Percentiles rank a stretch among this genome's conserved stretches.
Evolutionary conservation across 2,329 filamentous ascomycete genomes (phyloP).

Genomic region (Pseudocercospora fuligena): DNA sequence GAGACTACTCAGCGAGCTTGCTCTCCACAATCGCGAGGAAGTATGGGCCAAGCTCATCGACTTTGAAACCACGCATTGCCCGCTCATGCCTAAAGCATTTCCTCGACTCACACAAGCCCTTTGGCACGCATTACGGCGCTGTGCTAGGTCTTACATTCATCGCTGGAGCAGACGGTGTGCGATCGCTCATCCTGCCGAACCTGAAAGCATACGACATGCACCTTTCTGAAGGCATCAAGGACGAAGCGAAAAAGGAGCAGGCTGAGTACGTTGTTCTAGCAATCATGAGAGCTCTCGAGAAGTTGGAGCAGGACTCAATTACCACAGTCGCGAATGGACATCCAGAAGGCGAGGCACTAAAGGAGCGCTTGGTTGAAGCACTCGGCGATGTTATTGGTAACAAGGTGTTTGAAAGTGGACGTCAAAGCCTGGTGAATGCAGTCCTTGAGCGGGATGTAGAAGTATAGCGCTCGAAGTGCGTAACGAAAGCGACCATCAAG

Average conservation of each 20-base stretch:
- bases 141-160: conserved; percentile 79
- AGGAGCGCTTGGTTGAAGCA: conserved; percentile 47
- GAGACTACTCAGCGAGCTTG: conserved; percentile 82
- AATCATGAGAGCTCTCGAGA: conserved; percentile 61
- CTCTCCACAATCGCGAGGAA: conserved; percentile 79
- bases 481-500: not conserved
- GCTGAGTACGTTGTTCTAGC: conserved; percentile 64
- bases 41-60: conserved; percentile 78
- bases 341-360: conserved; percentile 46
- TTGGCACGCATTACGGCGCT: conserved; percentile 86
- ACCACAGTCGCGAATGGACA: conserved; percentile 45
- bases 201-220: conserved; percentile 67
- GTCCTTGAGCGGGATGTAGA: conserved; percentile 1
- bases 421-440: conserved; percentile 36
- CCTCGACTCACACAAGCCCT: conserved; percentile 81
- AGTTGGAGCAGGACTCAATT: conserved; percentile 54
- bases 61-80: conserved; percentile 84
- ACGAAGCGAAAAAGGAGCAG: conserved; percentile 61
- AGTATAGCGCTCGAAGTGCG: not conserved
- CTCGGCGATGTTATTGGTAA: conserved; percentile 51
- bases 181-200: conserved; percentile 68
- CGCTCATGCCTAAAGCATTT: conserved; percentile 93
- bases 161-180: conserved; percentile 70
- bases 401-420: conserved; percentile 46
- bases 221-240: conserved; percentile 60